These are phyloP conservation scores for Thamnidium elegans DNA, from an alignment of 192 early-diverging fungal genomes.

Conservation along the genomic window DNA sequence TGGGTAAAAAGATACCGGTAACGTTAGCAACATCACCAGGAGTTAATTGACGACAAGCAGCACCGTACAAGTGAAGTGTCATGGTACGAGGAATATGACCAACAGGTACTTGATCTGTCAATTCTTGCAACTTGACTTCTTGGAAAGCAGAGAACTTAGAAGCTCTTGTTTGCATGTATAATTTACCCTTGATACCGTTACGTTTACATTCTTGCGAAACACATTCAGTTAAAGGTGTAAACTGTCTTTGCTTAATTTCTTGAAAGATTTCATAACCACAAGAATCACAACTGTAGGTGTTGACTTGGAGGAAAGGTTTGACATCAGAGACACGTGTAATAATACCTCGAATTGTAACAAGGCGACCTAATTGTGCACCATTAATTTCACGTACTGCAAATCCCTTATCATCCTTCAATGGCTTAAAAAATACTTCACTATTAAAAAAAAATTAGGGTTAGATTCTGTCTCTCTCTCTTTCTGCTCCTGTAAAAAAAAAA, in stretches of 20 bases:
- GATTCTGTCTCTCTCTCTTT: too few relatives aligned
- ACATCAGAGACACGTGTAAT: constrained; percentile 93
- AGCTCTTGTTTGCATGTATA: constrained; percentile 88
- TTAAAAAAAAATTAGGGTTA: not conserved
- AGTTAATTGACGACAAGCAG: constrained; percentile 71
- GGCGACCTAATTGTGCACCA: constrained; percentile 73
- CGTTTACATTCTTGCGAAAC: constrained; percentile 72
- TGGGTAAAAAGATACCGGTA: constrained; percentile 86
- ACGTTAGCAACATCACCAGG: constrained; percentile 88
- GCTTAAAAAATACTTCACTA: constrained; percentile 79
- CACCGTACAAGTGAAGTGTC: constrained; percentile 86
- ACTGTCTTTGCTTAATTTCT: constrained; percentile 74
- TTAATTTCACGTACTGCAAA: constrained; percentile 87
- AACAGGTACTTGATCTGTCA: constrained; percentile 98
- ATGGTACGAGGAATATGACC: constrained; percentile 97
- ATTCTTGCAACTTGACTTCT: constrained; percentile 94
- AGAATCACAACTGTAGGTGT: constrained; percentile 88
- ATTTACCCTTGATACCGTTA: constrained; percentile 76
- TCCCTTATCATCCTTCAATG: constrained; percentile 56
- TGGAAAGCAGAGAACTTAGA: constrained; percentile 93
- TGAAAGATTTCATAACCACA: constrained; percentile 97
- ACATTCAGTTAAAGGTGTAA: constrained; percentile 82
- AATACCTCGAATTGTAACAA: constrained; percentile 89
- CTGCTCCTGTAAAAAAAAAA: not conserved
- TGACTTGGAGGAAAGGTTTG: constrained; percentile 84